Base-by-base conservation (phyloP, 2,329 filamentous ascomycete species). In the Annulohypoxylon truncatum region DNA sequence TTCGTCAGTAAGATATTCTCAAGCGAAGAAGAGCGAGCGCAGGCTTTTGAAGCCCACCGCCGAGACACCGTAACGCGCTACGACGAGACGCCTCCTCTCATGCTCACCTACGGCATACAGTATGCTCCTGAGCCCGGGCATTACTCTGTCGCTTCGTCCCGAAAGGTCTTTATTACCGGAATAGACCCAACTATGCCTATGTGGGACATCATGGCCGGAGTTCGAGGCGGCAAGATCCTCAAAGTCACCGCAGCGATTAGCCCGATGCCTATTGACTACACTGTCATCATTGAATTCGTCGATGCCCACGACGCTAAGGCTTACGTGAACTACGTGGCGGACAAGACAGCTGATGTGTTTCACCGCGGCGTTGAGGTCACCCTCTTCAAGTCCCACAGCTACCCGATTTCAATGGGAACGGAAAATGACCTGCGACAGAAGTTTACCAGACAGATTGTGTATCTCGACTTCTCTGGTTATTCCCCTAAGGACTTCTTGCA, bases 171-270 rank as follows among this genome's bases (percentile, higher is more conserved):
- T 10, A 67, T 74, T 47, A 48, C 48, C 0, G 51, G 50, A 2
- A 22, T 73, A 1, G 12, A 42, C 5, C 38, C 29, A 0, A 8
- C 0, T 0, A 67, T 57, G 0, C 29, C 31, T 1, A 55, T 62
- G 2, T 4, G 4, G 4, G 50, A 65, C 1, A 8, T 73, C 18
- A 59, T 72, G 3, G 4, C 57, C 15, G 48, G 38, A 10, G 67
- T 74, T 2, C 56, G 67, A 8, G 70, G 69, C 13, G 72, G 72
- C 1, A 13, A 50, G 13, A 12, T 74, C 8, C 22, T 70, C 1
- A 31, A 44, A 2, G 51, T 55, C 3, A 20, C 2, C 0, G 50
- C 64, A 0, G 57, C 46, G 6, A 31, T 2, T 4, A 55, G 40
- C 31, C 53, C 35, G 3, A 1, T 3, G 4, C 28, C 29, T 15